Evolutionary conservation across 1,139 yeast genomes (phyloP).

Genomic region (Meyerozyma elateridarum): DNA sequence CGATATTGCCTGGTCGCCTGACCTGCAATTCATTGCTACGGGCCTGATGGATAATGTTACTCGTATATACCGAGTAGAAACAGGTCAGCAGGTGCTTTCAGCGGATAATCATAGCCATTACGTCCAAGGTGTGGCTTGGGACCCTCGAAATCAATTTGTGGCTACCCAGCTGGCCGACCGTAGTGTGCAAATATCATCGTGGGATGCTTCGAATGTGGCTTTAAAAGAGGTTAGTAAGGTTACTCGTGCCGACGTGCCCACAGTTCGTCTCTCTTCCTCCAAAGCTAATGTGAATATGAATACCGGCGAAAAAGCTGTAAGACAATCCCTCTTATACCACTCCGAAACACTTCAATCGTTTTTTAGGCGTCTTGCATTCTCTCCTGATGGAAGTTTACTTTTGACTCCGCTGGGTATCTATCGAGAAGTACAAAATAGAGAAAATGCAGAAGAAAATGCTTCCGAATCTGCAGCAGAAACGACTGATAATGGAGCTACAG

Average conservation of each 20-base stretch:
- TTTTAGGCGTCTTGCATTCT: conserved; percentile 76
- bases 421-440: conserved; percentile 20
- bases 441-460: conserved; percentile 6
- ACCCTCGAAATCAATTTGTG: conserved; percentile 69
- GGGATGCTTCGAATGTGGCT: conserved; percentile 5
- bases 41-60: conserved; percentile 90
- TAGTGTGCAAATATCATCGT: conserved; percentile 57
- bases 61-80: conserved; percentile 55
- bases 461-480: no score
- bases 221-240: conserved; percentile 22
- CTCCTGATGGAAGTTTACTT: conserved; percentile 84
- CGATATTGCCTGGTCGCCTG: conserved; percentile 91
- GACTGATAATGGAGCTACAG: no score
- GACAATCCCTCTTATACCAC: conserved; percentile 50
- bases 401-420: conserved; percentile 81
- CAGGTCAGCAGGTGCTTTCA: conserved; percentile 59
- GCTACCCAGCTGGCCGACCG: conserved; percentile 92
- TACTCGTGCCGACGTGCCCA: conserved; percentile 42
- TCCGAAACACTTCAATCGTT: conserved; percentile 87
- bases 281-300: conserved; percentile 3
- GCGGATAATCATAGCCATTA: conserved; percentile 77
- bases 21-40: conserved; percentile 65
- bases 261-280: conserved; percentile 9
- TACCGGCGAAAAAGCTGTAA: neutral
- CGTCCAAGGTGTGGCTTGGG: conserved; percentile 97